Percentiles rank a stretch among this genome's conserved stretches.
Evolutionary conservation across 2,329 filamentous ascomycete species (phyloP).

Genomic region (Exophiala aquamarina): DNA sequence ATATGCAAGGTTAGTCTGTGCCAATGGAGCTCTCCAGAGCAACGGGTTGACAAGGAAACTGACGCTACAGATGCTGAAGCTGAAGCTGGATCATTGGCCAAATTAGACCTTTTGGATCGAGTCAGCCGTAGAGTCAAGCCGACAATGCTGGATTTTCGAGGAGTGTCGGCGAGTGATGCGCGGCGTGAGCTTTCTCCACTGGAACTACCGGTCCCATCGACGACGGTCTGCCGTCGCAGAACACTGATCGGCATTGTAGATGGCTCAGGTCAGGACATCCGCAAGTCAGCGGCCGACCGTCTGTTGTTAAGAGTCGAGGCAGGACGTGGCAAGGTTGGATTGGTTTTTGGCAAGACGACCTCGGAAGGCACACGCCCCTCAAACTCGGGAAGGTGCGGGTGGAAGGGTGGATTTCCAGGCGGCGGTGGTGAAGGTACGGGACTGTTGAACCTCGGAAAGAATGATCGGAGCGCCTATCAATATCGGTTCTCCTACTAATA

Average conservation of each 20-base stretch:
- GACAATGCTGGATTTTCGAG: constrained; percentile 17
- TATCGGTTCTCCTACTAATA: too few relatives aligned
- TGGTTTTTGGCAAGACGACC: too few relatives aligned
- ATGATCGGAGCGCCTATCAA: too few relatives aligned
- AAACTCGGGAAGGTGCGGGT: too few relatives aligned
- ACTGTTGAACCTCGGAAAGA: too few relatives aligned
- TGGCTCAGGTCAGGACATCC: background rate
- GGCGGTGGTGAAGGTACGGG: too few relatives aligned
- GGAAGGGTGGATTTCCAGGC: too few relatives aligned
- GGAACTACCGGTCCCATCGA: constrained; percentile 10
- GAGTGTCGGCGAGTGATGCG: constrained; percentile 11
- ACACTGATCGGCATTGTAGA: constrained; percentile 7
- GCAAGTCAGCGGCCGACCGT: background rate
- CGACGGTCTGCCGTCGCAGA: constrained; percentile 14
- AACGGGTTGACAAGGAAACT: constrained; percentile 1
- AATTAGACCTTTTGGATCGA: constrained; percentile 16
- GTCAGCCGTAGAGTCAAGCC: constrained; percentile 14
- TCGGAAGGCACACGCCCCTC: too few relatives aligned
- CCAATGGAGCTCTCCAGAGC: background rate
- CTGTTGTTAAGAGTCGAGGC: too few relatives aligned
- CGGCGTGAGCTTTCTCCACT: constrained; percentile 19
- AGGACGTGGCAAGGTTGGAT: too few relatives aligned
- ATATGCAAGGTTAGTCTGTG: background rate
- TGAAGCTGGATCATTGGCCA: constrained; percentile 1
- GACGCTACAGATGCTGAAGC: constrained; percentile 8